These are phyloP conservation scores for Calonectria multiphialidica DNA, from an alignment of 2,329 filamentous ascomycete species.

Conservation along the genomic window DNA sequence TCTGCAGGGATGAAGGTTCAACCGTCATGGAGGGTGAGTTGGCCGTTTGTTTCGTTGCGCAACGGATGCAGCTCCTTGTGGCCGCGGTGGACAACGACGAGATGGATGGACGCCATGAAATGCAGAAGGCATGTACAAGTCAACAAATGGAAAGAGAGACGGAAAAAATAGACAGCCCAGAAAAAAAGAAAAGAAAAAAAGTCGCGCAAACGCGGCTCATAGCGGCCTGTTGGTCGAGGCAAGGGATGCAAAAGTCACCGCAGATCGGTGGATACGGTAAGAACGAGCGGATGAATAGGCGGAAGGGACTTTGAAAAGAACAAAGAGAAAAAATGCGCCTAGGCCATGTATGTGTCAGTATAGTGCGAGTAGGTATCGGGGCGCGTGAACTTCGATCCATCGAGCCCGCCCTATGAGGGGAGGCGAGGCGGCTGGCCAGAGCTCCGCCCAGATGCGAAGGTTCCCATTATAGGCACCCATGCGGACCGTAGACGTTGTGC, in stretches of 20 bases:
- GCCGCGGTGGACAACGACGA: slow-evolving; percentile 18
- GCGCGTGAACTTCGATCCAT: not conserved
- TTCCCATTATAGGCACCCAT: slow-evolving; percentile 3
- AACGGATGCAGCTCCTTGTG: slow-evolving; percentile 28
- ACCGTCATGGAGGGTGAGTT: slow-evolving; percentile 32
- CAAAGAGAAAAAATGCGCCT: slow-evolving; percentile 32
- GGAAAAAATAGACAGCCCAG: slow-evolving; percentile 34
- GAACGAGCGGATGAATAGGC: slow-evolving; percentile 8
- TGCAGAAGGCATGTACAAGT: not conserved
- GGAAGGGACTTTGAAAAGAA: not conserved
- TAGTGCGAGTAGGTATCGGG: not conserved
- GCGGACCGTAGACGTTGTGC: slow-evolving; percentile 2
- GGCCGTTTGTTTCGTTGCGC: slow-evolving; percentile 37
- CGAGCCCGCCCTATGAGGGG: not conserved
- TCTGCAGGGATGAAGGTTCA: slow-evolving; percentile 14
- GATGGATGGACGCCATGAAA: slow-evolving; percentile 4
- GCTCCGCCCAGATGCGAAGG: not conserved
- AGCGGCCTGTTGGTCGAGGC: slow-evolving; percentile 15
- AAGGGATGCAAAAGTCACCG: slow-evolving; percentile 11
- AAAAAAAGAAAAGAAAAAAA: slow-evolving; percentile 24
- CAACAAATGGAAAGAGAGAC: not conserved
- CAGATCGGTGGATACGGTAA: not conserved
- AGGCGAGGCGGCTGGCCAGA: not conserved
- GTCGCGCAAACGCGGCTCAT: slow-evolving; percentile 39
- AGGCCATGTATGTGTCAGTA: not conserved